Conservation (phyloP, 441 rosid genomes). For the Gossypium schwendimanii region DNA sequence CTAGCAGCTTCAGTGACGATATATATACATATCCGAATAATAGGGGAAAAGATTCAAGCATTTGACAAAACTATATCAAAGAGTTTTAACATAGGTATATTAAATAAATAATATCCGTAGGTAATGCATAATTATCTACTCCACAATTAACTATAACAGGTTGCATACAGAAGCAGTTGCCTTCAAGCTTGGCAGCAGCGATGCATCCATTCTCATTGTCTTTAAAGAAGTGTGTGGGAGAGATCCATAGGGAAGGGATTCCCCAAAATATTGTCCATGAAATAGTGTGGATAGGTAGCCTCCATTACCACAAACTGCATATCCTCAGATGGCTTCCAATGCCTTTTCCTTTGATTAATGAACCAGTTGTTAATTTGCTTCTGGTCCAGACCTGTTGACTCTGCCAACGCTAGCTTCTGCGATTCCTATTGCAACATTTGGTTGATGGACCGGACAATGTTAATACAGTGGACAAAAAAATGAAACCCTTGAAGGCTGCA, state of each 20-base stretch:
- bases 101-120: no score
- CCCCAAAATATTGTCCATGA: constrained; percentile 68
- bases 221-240: constrained; percentile 55
- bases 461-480: not conserved
- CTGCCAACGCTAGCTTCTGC: constrained; percentile 82
- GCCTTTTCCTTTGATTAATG: constrained; percentile 93
- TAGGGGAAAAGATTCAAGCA: no score
- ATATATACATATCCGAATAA: no score
- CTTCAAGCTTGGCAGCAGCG: not conserved
- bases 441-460: not conserved
- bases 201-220: not conserved
- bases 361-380: constrained; percentile 99
- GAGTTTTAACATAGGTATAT: no score
- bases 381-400: constrained; percentile 87
- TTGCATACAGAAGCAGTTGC: not conserved
- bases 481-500: no score
- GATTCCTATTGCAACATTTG: constrained; percentile 48
- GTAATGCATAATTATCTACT: not conserved
- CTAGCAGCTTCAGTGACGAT: no score
- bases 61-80: no score
- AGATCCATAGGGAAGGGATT: constrained; percentile 80
- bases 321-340: constrained; percentile 96
- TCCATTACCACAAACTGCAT: constrained; percentile 94
- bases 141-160: not conserved
- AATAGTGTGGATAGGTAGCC: constrained; percentile 74